These are phyloP conservation scores for Elymus sibiricus DNA, from an alignment of 176 grass and related monocot species.

Conservation along the genomic window DNA sequence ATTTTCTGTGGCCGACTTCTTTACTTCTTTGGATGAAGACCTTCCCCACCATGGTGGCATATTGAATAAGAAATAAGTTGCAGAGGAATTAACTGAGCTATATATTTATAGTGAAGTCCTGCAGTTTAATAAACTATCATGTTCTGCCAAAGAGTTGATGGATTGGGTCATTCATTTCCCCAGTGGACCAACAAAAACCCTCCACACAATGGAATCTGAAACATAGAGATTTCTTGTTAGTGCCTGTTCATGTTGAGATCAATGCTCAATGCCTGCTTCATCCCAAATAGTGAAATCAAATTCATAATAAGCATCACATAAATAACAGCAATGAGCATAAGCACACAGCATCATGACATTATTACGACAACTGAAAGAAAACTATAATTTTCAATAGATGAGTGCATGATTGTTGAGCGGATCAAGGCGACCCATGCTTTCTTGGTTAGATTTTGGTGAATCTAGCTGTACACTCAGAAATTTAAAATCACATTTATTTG, in stretches of 20 bases:
- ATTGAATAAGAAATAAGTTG: slow-evolving; percentile 36
- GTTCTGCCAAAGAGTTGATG: slow-evolving; percentile 20
- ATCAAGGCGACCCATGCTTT: not conserved
- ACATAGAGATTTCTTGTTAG: not conserved
- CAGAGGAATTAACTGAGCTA: slow-evolving; percentile 27
- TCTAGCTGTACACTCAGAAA: not conserved
- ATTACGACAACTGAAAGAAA: not conserved
- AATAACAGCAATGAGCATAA: slow-evolving; percentile 23
- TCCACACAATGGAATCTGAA: slow-evolving; percentile 7
- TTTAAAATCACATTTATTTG: not conserved
- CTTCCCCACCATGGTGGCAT: slow-evolving; percentile 98
- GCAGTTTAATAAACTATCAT: slow-evolving; percentile 18
- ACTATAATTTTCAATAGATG: slow-evolving; percentile 8
- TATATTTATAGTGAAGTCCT: slow-evolving; percentile 21
- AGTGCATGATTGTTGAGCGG: not conserved
- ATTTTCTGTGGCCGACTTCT: slow-evolving; percentile 91
- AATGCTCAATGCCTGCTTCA: not conserved
- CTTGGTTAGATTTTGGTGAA: slow-evolving; percentile 1
- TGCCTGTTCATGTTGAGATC: not conserved
- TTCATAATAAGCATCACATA: slow-evolving; percentile 12
- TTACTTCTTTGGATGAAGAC: slow-evolving; percentile 91
- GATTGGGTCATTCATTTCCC: not conserved
- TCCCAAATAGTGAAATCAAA: slow-evolving; percentile 30
- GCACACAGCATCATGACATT: not conserved
- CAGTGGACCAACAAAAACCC: slow-evolving; percentile 1